Evolutionary conservation across 148 eudicot species (phyloP).

Genomic region (Simmondsia chinensis): DNA sequence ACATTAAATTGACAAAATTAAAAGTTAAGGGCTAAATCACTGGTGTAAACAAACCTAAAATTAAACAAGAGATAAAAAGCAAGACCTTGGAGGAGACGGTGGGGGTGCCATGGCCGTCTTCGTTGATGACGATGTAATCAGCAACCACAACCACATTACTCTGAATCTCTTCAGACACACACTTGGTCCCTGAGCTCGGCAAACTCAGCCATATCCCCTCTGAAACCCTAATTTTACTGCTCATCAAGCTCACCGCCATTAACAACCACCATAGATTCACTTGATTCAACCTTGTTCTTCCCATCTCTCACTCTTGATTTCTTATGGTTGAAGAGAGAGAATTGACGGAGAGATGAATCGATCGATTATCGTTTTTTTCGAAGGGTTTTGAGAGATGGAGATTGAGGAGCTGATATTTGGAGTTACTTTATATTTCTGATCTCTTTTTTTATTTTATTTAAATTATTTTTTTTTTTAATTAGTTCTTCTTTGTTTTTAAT

Average conservation of each 20-base stretch:
- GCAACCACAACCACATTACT: slow-evolving; percentile 57
- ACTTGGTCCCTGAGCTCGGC: slow-evolving; percentile 51
- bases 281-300: slow-evolving; percentile 5
- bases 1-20: too few relatives aligned
- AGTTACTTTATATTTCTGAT: too few relatives aligned
- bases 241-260: slow-evolving; percentile 9
- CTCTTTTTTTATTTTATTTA: too few relatives aligned
- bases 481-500: too few relatives aligned
- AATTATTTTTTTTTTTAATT: too few relatives aligned
- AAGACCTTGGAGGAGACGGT: slow-evolving; percentile 42
- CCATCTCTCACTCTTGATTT: slow-evolving; percentile 7
- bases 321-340: slow-evolving; percentile 1
- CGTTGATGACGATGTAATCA: slow-evolving; percentile 42
- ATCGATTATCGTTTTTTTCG: background rate
- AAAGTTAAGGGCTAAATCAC: too few relatives aligned
- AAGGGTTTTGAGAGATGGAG: background rate
- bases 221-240: slow-evolving; percentile 11
- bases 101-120: slow-evolving; percentile 19
- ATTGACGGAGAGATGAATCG: background rate
- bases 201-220: slow-evolving; percentile 46
- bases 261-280: slow-evolving; percentile 8
- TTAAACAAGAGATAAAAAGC: background rate
- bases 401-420: too few relatives aligned
- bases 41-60: too few relatives aligned
- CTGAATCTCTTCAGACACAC: slow-evolving; percentile 67